Conservation (phyloP, 192 early-diverging fungal genomes). For the Diversispora eburnea region DNA sequence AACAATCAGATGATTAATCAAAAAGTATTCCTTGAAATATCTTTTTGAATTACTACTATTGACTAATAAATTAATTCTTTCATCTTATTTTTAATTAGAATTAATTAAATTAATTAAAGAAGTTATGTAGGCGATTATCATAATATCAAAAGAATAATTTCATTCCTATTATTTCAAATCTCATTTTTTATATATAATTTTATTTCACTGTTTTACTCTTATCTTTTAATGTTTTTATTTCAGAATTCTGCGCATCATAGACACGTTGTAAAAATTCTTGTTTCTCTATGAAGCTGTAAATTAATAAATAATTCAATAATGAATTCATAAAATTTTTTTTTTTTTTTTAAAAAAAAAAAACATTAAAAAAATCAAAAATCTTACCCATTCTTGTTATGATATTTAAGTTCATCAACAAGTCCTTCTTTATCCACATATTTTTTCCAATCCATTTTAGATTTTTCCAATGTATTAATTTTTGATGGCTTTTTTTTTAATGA, state of each 20-base stretch:
- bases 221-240: constrained; percentile 37
- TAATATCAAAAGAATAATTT: too few species aligned
- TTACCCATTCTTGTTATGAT: constrained; percentile 65
- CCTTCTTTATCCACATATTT: constrained; percentile 60
- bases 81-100: too few species aligned
- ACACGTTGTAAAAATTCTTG: constrained; percentile 62
- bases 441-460: constrained; percentile 68
- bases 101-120: too few species aligned
- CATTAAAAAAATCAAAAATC: not conserved
- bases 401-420: constrained; percentile 58
- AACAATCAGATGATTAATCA: too few species aligned
- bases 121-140: too few species aligned
- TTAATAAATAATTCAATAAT: not conserved
- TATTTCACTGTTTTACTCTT: too few species aligned
- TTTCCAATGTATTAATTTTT: constrained; percentile 67
- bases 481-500: constrained; percentile 49
- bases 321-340: not conserved
- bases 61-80: too few species aligned
- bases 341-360: not conserved
- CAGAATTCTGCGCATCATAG: constrained; percentile 54
- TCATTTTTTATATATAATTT: too few species aligned
- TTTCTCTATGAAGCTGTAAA: constrained; percentile 63
- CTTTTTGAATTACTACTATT: too few species aligned
- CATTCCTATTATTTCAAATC: too few species aligned
- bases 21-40: too few species aligned